Percentiles rank a stretch among this genome's conserved stretches.
Evolutionary conservation across 2,329 filamentous ascomycete species (phyloP).

Genomic region (Trichoderma aggressivum): DNA sequence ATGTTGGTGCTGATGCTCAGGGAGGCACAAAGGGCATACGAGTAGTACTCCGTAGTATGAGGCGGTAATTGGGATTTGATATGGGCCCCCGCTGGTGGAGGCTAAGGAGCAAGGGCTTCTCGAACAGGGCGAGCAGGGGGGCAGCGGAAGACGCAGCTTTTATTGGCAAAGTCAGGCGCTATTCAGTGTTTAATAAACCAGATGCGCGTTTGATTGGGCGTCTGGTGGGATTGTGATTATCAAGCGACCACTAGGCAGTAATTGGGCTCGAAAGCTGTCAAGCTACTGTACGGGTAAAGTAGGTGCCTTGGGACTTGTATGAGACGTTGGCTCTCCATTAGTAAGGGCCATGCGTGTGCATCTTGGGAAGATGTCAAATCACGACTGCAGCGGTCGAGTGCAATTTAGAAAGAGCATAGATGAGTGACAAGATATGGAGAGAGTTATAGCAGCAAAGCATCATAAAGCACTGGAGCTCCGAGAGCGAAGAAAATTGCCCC

Average conservation of each 20-base stretch:
- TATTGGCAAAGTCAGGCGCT: neutral
- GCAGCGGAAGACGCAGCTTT: neutral
- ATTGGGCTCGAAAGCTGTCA: neutral
- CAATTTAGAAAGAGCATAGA: neutral
- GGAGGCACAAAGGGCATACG: neutral
- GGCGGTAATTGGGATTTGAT: conserved; percentile 11
- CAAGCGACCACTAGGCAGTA: neutral
- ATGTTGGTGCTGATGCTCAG: neutral
- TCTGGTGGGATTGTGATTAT: neutral
- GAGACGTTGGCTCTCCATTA: neutral
- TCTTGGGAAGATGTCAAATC: neutral
- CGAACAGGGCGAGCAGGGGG: neutral
- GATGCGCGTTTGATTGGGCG: neutral
- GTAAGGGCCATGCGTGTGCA: neutral
- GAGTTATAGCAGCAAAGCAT: neutral
- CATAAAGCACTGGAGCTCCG: neutral
- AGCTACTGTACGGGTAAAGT: neutral
- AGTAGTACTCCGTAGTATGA: too few species aligned
- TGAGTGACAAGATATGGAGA: neutral
- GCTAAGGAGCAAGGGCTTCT: neutral
- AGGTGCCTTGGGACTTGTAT: neutral
- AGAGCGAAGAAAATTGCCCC: neutral
- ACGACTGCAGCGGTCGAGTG: neutral
- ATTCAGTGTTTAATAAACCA: neutral
- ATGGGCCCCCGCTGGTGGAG: conserved; percentile 8